Conservation (phyloP, 805 yeast genomes). For the Teunomyces aglyptinius region DNA sequence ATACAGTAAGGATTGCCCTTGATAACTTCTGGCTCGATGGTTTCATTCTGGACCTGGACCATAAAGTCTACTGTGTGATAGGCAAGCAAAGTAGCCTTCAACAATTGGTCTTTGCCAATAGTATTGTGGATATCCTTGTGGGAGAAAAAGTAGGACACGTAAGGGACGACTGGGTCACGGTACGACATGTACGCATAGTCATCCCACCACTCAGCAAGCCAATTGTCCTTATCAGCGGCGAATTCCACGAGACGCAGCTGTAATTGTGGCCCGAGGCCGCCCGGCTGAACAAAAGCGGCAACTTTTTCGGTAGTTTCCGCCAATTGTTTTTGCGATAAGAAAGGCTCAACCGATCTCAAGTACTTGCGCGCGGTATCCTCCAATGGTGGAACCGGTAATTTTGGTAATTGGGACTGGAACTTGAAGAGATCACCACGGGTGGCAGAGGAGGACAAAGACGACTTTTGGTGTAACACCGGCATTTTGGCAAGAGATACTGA, state of each 20-base stretch:
- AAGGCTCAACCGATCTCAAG: constrained; percentile 72
- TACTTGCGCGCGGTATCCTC: constrained; percentile 68
- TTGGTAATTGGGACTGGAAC: constrained; percentile 72
- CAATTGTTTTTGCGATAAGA: constrained; percentile 50
- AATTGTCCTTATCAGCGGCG: constrained; percentile 67
- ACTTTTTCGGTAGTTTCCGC: constrained; percentile 54
- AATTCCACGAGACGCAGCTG: constrained; percentile 63
- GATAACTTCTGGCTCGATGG: constrained; percentile 76
- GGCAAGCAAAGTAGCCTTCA: constrained; percentile 75
- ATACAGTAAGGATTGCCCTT: constrained; percentile 86
- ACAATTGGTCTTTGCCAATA: constrained; percentile 61
- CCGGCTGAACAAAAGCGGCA: constrained; percentile 59
- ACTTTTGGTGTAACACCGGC: constrained; percentile 9
- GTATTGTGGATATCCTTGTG: constrained; percentile 66
- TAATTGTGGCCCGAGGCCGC: constrained; percentile 64
- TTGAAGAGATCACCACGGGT: constrained; percentile 66
- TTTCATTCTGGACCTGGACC: constrained; percentile 62
- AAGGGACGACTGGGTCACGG: constrained; percentile 93
- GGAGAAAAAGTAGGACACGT: constrained; percentile 83
- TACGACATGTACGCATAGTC: constrained; percentile 87
- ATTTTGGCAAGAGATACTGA: constrained; percentile 5
- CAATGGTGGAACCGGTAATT: constrained; percentile 83
- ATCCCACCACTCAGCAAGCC: constrained; percentile 94
- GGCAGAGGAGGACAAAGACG: constrained; percentile 21
- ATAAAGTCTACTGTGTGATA: constrained; percentile 67